These are phyloP conservation scores for Ailanthus altissimus DNA, from an alignment of 345 rosid species.

Conservation along the genomic window DNA sequence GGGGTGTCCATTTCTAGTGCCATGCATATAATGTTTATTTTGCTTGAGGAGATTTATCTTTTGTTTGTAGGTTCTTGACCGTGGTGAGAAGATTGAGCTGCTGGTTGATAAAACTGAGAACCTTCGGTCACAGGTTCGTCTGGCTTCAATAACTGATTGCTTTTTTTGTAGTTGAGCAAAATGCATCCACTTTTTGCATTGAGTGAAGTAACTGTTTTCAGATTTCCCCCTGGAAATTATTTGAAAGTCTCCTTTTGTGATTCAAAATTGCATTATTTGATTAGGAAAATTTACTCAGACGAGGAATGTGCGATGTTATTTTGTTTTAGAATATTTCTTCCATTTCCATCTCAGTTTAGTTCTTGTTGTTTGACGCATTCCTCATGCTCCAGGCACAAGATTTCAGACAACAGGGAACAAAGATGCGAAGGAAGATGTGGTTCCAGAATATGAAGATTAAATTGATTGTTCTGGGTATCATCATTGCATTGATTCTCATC, in stretches of 20 bases:
- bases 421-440: conserved; percentile 92
- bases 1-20: neutral
- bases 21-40: neutral
- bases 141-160: neutral
- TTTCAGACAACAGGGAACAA: conserved; percentile 87
- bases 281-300: neutral
- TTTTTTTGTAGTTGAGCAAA: neutral
- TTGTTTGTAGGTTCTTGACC: conserved; percentile 78
- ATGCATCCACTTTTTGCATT: neutral
- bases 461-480: conserved; percentile 69
- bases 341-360: neutral
- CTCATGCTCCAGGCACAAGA: conserved; percentile 74
- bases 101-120: conserved; percentile 98
- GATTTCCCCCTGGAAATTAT: neutral
- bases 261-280: neutral
- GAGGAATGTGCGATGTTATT: neutral
- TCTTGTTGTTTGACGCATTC: neutral
- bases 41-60: conserved; percentile 7
- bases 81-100: conserved; percentile 98
- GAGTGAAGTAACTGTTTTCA: neutral
- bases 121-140: conserved; percentile 89
- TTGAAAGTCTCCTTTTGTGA: neutral
- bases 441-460: conserved; percentile 90
- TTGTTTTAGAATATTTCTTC: neutral
- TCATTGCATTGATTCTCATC: conserved; percentile 63